Conservation (phyloP, 345 rosid genomes). For the Pugionium cornutum region DNA sequence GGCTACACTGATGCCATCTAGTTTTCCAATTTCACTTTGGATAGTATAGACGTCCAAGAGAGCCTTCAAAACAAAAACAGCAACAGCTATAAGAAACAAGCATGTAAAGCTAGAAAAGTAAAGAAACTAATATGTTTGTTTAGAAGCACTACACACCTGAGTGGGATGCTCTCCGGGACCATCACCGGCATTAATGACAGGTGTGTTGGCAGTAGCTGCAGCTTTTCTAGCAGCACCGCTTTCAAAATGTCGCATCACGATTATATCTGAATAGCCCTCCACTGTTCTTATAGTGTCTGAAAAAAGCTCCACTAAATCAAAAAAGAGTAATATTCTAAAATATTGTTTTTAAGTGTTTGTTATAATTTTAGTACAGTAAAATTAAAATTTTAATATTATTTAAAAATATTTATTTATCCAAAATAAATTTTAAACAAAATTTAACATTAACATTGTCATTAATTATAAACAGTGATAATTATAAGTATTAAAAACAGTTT, state of each 20-base stretch:
- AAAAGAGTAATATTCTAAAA: too few species aligned
- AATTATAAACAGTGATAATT: too few species aligned
- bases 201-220: conserved; percentile 78
- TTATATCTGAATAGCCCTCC: conserved; percentile 89
- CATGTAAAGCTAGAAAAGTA: background rate
- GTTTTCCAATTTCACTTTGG: conserved; percentile 80
- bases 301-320: conserved; percentile 26
- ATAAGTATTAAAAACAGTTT: too few species aligned
- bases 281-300: conserved; percentile 90
- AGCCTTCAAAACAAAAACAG: conserved; percentile 51
- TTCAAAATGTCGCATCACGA: conserved; percentile 95
- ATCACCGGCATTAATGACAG: conserved; percentile 94
- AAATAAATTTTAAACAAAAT: too few species aligned
- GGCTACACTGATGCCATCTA: conserved; percentile 85
- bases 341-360: too few species aligned
- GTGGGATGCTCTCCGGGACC: conserved; percentile 99
- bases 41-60: conserved; percentile 90
- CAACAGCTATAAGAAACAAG: background rate
- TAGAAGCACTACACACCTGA: conserved; percentile 52
- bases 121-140: background rate
- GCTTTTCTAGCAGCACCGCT: conserved; percentile 96
- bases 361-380: too few species aligned
- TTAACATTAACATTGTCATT: too few species aligned
- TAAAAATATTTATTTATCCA: too few species aligned
- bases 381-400: too few species aligned